A percentile compares a stretch with the other conserved stretches of the same genome.
phyloP scores from a whole-genome alignment of 2,329 filamentous ascomycete species.

The Xylaria multiplex region DNA sequence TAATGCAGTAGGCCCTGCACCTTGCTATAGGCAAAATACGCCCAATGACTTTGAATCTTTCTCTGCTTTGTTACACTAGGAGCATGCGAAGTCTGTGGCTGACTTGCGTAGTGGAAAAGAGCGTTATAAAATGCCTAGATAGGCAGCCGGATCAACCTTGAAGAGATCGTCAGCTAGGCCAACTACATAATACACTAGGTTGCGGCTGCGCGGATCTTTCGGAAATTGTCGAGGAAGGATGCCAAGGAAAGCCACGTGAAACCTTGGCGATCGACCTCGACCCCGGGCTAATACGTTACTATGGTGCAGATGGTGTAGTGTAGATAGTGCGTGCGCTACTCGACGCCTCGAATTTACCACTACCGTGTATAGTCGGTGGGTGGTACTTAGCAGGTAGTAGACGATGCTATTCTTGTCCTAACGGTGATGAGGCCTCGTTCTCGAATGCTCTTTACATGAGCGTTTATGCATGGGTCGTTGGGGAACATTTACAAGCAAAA shows the following conservation, averaged over 20 bases:
- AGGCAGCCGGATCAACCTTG: conserved; percentile 5
- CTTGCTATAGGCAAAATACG: conserved; percentile 1
- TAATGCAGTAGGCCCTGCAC: background rate
- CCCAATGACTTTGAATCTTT: background rate
- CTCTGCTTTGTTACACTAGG: background rate
- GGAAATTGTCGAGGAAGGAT: conserved; percentile 30
- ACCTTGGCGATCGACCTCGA: conserved; percentile 26
- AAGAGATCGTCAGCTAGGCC: conserved; percentile 12
- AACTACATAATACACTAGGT: background rate
- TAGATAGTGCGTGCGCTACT: background rate
- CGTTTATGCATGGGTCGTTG: conserved; percentile 34
- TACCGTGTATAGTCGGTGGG: background rate
- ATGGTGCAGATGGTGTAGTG: background rate
- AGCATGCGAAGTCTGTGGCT: background rate
- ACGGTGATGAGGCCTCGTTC: conserved; percentile 7
- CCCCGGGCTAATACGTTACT: conserved; percentile 1
- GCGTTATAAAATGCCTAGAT: conserved; percentile 5
- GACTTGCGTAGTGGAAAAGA: background rate
- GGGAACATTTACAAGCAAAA: conserved; percentile 1
- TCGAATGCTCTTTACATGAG: conserved; percentile 9
- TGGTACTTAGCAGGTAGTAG: conserved; percentile 9
- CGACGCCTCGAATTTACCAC: background rate
- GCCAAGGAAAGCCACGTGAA: conserved; percentile 35
- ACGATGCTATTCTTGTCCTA: conserved; percentile 15
- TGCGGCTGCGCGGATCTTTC: conserved; percentile 34